Conservation (phyloP, 768 basidiomycete species). For the Pleurotus pulmonarius region DNA sequence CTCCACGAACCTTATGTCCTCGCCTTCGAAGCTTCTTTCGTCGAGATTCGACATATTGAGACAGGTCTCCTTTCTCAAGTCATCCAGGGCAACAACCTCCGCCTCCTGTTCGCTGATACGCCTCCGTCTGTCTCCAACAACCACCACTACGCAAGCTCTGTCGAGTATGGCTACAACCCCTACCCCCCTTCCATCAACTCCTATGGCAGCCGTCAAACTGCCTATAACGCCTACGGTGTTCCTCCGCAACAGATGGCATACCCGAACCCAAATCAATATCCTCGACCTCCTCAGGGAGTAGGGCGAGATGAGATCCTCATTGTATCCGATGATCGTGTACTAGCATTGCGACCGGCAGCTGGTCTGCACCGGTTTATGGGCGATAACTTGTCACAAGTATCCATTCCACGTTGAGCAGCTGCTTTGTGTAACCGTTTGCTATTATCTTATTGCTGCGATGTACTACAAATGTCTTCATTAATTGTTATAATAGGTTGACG, state of each 20-base stretch:
- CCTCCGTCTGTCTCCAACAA: slow-evolving; percentile 79
- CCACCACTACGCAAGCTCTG: slow-evolving; percentile 25
- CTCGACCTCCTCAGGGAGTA: slow-evolving; percentile 43
- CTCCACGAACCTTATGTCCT: slow-evolving; percentile 95
- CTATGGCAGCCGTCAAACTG: slow-evolving; percentile 12
- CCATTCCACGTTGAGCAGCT: slow-evolving; percentile 31
- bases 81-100: slow-evolving; percentile 88
- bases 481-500: background rate
- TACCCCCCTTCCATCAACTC: slow-evolving; percentile 22
- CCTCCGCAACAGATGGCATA: slow-evolving; percentile 28
- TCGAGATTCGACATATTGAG: slow-evolving; percentile 95
- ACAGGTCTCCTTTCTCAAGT: slow-evolving; percentile 91
- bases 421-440: slow-evolving; percentile 7
- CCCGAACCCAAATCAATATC: slow-evolving; percentile 40
- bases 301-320: slow-evolving; percentile 84
- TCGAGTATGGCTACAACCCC: slow-evolving; percentile 27
- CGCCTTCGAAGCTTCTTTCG: slow-evolving; percentile 94
- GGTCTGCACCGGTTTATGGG: slow-evolving; percentile 34
- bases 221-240: slow-evolving; percentile 30
- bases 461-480: background rate
- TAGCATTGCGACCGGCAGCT: slow-evolving; percentile 57
- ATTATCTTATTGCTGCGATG: slow-evolving; percentile 9
- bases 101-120: slow-evolving; percentile 89
- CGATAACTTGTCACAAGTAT: slow-evolving; percentile 42
- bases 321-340: slow-evolving; percentile 84